These are phyloP conservation scores for Termitomyces sp. DNA, from an alignment of 768 basidiomycete genomes.

Conservation along the genomic window DNA sequence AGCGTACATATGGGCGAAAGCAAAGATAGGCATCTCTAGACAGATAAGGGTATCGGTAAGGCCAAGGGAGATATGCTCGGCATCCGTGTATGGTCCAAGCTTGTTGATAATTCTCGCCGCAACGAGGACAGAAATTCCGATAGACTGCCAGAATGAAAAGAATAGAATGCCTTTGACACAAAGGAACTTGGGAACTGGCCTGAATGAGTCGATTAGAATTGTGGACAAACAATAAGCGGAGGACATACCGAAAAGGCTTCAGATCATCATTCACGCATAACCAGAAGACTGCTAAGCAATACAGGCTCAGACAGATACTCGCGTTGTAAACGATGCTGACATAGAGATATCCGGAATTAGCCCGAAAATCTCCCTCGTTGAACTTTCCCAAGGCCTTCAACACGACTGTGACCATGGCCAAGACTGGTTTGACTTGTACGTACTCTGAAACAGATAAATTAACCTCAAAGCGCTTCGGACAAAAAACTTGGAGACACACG, in stretches of 20 bases:
- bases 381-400: constrained; percentile 85
- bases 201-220: constrained; percentile 20
- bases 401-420: constrained; percentile 79
- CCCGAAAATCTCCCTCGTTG: constrained; percentile 83
- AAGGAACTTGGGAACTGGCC: constrained; percentile 94
- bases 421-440: constrained; percentile 90
- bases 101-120: constrained; percentile 69
- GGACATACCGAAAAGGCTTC: constrained; percentile 74
- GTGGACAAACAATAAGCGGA: neutral
- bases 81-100: constrained; percentile 84
- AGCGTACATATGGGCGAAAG: constrained; percentile 91
- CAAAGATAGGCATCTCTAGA: constrained; percentile 97
- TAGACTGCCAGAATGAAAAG: constrained; percentile 97
- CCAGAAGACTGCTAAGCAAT: constrained; percentile 98
- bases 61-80: constrained; percentile 85
- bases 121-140: constrained; percentile 84
- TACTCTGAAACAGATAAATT: constrained; percentile 61
- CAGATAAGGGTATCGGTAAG: constrained; percentile 91
- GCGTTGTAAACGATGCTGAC: constrained; percentile 81
- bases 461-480: constrained; percentile 46
- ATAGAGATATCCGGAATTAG: constrained; percentile 87
- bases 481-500: constrained; percentile 42
- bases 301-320: constrained; percentile 75
- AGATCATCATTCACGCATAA: constrained; percentile 85
- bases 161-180: constrained; percentile 98